Base-by-base conservation (phyloP, 495 filamentous ascomycete species). In the Neurospora sp. region DNA sequence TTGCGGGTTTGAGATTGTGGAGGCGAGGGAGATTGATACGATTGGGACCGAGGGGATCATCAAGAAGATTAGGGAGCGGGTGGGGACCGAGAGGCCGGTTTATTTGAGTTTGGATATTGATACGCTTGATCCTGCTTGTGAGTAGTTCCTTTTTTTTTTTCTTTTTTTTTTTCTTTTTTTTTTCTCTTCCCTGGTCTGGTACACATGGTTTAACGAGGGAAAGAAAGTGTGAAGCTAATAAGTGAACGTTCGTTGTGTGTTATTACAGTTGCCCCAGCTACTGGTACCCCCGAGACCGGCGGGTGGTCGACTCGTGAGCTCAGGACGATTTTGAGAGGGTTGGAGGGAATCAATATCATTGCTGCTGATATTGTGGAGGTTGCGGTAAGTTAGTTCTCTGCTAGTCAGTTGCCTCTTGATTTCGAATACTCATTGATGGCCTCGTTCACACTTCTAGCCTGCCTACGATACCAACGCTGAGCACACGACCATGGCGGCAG, bases 401-500 rank as follows among this genome's bases (percentile, higher is more conserved):
- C 18, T 8, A 20, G 42, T 20, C 3, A 10, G 42, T 20, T 1
- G 8, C 10, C 31, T 39, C 35, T 6, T 42, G 16, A 6, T 42
- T 42, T 42, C 2, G 6, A 42, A 42, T 6, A 18, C 41, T 42
- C 16, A 18, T 18, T 18, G 16, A 42, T 7, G 6, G 41, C 2
- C 16, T 18, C 41, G 16, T 42, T 42, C 41, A 42, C 16, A 18
- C 41, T 3, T 61, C 2, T 88, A 92, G 75, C 93, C 93, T 9
- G 92, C 93, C 4, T 96, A 97, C 79, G 93, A 96, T 79, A 93
- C 92, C 39, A 91, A 90, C 73, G 93, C 91, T 2, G 93, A 97
- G 86, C 90, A 91, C 77, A 97, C 93, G 14, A 93, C 93, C 39
- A 87, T 96, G 82, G 92, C 92, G 10, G 93, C 92, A 3, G 92